Conservation (phyloP, 2,329 filamentous ascomycete genomes). For the Madurella fahalii region DNA sequence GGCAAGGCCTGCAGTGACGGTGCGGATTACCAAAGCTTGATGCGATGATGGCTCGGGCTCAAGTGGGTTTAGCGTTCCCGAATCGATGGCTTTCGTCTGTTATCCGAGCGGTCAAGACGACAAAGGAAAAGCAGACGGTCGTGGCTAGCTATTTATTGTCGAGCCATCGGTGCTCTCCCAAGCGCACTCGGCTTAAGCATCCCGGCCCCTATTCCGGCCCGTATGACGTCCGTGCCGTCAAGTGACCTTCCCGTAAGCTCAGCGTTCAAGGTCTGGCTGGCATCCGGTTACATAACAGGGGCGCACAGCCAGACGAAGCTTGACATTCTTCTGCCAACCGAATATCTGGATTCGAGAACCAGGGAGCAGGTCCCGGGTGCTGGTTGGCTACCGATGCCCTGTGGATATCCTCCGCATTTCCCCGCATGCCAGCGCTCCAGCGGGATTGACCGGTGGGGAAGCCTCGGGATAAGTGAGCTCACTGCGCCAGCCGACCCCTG, state of each 20-base stretch:
- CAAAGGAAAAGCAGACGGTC: not conserved
- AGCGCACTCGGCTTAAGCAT: constrained; percentile 3
- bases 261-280: not conserved
- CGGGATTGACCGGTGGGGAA: too few species aligned
- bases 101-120: not conserved
- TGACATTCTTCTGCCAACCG: not conserved
- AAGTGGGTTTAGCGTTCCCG: not conserved
- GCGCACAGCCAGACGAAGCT: not conserved
- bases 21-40: too few species aligned
- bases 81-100: not conserved
- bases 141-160: constrained; percentile 7
- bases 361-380: not conserved
- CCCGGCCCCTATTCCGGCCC: not conserved
- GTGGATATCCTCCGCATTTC: too few species aligned
- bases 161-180: not conserved
- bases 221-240: constrained; percentile 9
- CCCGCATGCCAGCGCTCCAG: too few species aligned
- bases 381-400: too few species aligned
- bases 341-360: not conserved
- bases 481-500: not conserved
- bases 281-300: not conserved
- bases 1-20: not conserved
- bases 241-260: constrained; percentile 1
- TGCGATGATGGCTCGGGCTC: not conserved
- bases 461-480: not conserved